phyloP scores from a whole-genome alignment of 1,139 yeast genomes.

The Yamadazyma sp. region DNA sequence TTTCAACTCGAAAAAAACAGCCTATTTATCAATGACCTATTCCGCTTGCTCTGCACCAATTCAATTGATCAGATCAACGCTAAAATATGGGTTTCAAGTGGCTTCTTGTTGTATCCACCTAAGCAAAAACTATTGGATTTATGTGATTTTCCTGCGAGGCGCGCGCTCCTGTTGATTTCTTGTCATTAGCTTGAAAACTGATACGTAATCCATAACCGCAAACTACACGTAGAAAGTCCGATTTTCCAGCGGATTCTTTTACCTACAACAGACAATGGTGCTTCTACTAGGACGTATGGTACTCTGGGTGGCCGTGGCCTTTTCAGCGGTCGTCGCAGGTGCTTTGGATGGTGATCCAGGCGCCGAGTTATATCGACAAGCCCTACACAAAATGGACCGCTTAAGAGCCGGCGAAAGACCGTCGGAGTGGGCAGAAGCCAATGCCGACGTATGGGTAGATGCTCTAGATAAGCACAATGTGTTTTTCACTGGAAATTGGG shows the following conservation, averaged over 20 bases:
- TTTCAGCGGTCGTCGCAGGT: background rate
- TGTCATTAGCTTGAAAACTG: too few relatives aligned
- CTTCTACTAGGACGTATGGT: too few relatives aligned
- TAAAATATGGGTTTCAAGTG: too few relatives aligned
- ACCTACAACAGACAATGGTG: too few relatives aligned
- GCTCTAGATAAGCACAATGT: background rate
- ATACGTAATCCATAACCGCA: too few relatives aligned
- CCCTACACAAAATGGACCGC: background rate
- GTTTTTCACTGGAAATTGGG: background rate
- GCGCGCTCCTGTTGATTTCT: too few relatives aligned
- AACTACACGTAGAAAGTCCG: too few relatives aligned
- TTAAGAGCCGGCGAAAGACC: background rate
- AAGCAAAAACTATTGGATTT: background rate
- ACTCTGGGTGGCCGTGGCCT: background rate
- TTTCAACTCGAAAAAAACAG: too few relatives aligned
- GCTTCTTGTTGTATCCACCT: too few relatives aligned
- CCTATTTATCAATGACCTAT: too few relatives aligned
- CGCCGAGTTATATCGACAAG: background rate
- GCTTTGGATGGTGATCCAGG: background rate
- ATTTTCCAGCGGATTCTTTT: too few relatives aligned
- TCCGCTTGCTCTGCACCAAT: background rate
- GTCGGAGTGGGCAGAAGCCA: background rate
- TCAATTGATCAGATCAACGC: background rate
- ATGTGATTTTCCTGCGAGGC: too few relatives aligned
- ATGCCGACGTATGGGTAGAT: background rate